Base-by-base conservation (phyloP, 2,329 filamentous ascomycete genomes). In the Metarhizium guizhouense region DNA sequence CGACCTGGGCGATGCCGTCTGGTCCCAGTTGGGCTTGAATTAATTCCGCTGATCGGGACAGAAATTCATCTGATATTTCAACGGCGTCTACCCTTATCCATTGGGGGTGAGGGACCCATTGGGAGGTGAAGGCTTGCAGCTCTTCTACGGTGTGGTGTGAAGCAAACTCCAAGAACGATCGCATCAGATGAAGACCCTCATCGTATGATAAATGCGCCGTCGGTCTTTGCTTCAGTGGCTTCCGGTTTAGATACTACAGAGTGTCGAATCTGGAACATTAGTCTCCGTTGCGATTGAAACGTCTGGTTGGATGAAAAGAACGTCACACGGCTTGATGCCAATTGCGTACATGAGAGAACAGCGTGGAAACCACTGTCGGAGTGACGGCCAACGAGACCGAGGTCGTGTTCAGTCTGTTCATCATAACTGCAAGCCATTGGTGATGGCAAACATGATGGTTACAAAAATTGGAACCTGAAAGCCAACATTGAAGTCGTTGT, bases 171-270 rank as follows among this genome's bases (percentile, higher is more conserved):
- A 99, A 81, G 70, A 99, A 97, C 40, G 86, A 83, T 52, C 91
- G 88, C 63, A 97, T 87, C 52, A 99, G 79, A 60, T 90, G 84
- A 14, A 99, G 80, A 42, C 92, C 93, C 73, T 96, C 89, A 67
- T 97, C 89, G 73, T 99, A 99, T 54, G 91, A 92, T 55, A 99
- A 84, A 69, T 95, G 90, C 1, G 88, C 88, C 1, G 90, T 95
- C 0, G 93, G 93, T 60, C 92, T 92, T 61, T 92, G 78, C 59
- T 80, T 84, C 34, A 87, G 78, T 1, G 84, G 81, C 65, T 87
- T 88, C 60, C 88, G 86, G 65, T 95, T 87, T 58, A 95, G 76
- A 71, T 94, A 96, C 87, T 94, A 54, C 34, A 55, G 55, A 42
- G 47, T 10, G n/a, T 25, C 38, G 29, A 42, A 52, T 3, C 8